These are phyloP conservation scores for Termitomyces sp. DNA, from an alignment of 768 basidiomycete genomes.

Conservation along the genomic window DNA sequence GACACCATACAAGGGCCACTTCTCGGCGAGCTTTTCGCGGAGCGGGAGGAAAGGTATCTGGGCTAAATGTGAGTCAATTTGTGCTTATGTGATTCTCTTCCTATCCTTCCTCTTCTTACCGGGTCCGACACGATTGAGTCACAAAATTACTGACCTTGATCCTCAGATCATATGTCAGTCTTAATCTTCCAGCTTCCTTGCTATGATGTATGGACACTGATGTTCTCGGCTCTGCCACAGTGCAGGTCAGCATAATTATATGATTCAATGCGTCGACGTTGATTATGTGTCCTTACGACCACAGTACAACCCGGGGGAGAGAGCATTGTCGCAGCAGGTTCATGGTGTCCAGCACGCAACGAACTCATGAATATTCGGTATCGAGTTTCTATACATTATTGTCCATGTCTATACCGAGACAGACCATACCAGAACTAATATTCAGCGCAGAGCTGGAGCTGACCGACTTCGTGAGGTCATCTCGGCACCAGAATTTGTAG, in stretches of 20 bases:
- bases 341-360: slow-evolving; percentile 75
- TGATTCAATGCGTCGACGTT: neutral
- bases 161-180: slow-evolving; percentile 57
- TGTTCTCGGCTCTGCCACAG: neutral
- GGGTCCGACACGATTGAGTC: neutral
- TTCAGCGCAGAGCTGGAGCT: slow-evolving; percentile 49
- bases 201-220: neutral
- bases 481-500: slow-evolving; percentile 63
- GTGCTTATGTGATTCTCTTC: neutral
- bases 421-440: slow-evolving; percentile 42
- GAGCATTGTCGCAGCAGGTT: slow-evolving; percentile 73
- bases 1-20: slow-evolving; percentile 86
- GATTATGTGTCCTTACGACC: neutral
- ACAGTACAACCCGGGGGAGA: slow-evolving; percentile 62
- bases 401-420: neutral
- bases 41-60: slow-evolving; percentile 89
- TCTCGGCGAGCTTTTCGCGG: slow-evolving; percentile 83
- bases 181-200: neutral
- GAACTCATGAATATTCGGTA: slow-evolving; percentile 76
- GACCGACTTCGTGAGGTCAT: slow-evolving; percentile 61
- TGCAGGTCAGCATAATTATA: slow-evolving; percentile 1
- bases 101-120: neutral
- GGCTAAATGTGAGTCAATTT: slow-evolving; percentile 62
- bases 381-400: neutral
- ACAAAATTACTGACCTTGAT: neutral